A percentile compares a stretch with the other conserved stretches of the same genome.
Evolutionary conservation across 2,329 filamentous ascomycete species (phyloP).

Genomic region (Penicillium sp.): DNA sequence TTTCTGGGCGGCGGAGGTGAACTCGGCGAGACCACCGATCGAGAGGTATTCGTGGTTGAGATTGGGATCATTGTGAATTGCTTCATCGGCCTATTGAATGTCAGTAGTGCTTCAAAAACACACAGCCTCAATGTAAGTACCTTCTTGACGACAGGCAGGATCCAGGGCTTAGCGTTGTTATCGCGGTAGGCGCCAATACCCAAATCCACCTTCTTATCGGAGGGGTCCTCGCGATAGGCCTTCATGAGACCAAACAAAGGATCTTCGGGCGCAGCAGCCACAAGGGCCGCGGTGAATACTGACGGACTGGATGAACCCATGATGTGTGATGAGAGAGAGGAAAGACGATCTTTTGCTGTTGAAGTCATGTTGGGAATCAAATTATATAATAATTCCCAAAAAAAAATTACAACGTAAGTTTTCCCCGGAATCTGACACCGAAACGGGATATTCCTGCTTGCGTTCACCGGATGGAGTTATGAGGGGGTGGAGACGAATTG

Average conservation of each 20-base stretch:
- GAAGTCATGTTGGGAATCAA: constrained; percentile 21
- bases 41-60: constrained; percentile 98
- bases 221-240: constrained; percentile 77
- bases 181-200: constrained; percentile 95
- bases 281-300: constrained; percentile 71
- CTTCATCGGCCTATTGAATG: constrained; percentile 73
- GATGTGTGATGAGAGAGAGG: constrained; percentile 52
- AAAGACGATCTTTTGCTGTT: constrained; percentile 32
- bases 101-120: too few relatives aligned
- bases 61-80: constrained; percentile 81
- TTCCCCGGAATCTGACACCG: constrained; percentile 29
- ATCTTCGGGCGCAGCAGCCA: constrained; percentile 91
- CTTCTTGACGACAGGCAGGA: constrained; percentile 94
- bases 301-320: constrained; percentile 64
- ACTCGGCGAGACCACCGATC: constrained; percentile 81
- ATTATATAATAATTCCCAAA: constrained; percentile 8
- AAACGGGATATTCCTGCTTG: constrained; percentile 32
- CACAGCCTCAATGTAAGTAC: too few relatives aligned
- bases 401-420: neutral
- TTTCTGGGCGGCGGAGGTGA: constrained; percentile 87
- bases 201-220: constrained; percentile 82
- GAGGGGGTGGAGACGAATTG: constrained; percentile 12
- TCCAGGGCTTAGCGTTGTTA: constrained; percentile 94
- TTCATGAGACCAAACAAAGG: constrained; percentile 90
- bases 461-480: constrained; percentile 36